Base-by-base conservation (phyloP, 768 basidiomycete genomes). In the Dendrothele bispora region DNA sequence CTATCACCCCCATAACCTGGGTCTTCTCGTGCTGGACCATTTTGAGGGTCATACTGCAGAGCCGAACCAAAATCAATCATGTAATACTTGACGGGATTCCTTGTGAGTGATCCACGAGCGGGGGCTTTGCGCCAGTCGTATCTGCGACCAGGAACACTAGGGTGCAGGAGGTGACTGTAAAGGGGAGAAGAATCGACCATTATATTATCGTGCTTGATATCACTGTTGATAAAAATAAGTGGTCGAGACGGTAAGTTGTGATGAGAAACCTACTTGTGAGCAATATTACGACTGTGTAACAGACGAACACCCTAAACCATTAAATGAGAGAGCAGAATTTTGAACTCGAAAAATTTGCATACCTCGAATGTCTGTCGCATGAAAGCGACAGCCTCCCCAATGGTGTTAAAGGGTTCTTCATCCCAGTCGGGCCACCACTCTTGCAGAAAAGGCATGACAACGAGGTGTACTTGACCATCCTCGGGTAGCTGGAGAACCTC, bases 1-100 rank as follows among this genome's bases (percentile, higher is more conserved):
- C 65, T 66, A 54, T 81, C 77, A 3, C 68, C 74, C 0, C 74
- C 77, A 7, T 53, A 51, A 2, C 72, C 58, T 0, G 67, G 62
- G 5, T 50, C 37, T 25, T 64, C 67, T 0, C 50, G 51, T 0
- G 70, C 68, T 0, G 55, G 39, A 1, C 55, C 47, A 5, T 67
- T 54, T 0, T 57, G 39, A 0, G 68, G 62, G 8, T 51, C 40
- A 43, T 61, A 71, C 2, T 29, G 58, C 1, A 57, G 46, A 0
- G 73, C 66, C 2, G 69, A 43, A 2, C 67, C 72, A 50, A 71
- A 74, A 42, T 73, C 70, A 11, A 67, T 71, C 34, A 69, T 59
- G 30, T 69, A 68, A 36, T 71, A 73, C 38, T 57, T 65, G 3
- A 61, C 61, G 1, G 61, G 65, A 4, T 53, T 52, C 30, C 62